Evolutionary conservation across 768 basidiomycete genomes (phyloP), one percentile per base, ranked within the genome.

Genomic region (Leccinum longicurvipes): DNA sequence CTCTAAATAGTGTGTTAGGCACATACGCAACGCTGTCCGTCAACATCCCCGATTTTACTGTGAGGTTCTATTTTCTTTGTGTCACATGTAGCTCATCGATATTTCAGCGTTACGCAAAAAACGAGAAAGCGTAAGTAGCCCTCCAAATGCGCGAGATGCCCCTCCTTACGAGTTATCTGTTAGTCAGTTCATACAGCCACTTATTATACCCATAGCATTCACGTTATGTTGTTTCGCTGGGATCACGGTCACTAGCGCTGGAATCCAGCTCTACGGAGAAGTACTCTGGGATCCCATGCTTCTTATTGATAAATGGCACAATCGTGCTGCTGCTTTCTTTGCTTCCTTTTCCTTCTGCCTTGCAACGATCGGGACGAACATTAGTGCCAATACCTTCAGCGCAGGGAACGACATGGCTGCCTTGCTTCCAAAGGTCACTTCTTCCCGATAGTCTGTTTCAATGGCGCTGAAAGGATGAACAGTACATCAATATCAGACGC

Each of bases 321-420:
- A 89, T 71, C 85, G 93, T 53, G 84, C 91, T 2, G 90, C 87
- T 1, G 84, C 87, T 5, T 95, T 94, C 77, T 94, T 95, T 67
- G 82, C 82, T 7, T 78, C 89, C 0, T 82, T 91, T 68, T 79
- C 83, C 23, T 92, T 92, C 67, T 75, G 77, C 25, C 72, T 93
- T 27, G 83, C 89, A 6, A 89, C 85, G 1, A 77, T 93, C 46
- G 86, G 83, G 31, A 78, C 82, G 19, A 86, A 89, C 59, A 85
- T 91, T 60, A 87, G 89, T 23, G 91, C 91, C 21, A 96, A 95
- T 58, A 80, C 81, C 1, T 75, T 86, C 53, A 74, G 79, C 29
- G 88, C 91, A 14, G 90, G 88, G 5, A 94, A 93, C 67, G 93
- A 95, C 67, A 83, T 93, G 76, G 87, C 85, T 10, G 90, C 82